Base-by-base conservation (phyloP, 2,329 filamentous ascomycete genomes). In the Basipetospora chlamydospora region DNA sequence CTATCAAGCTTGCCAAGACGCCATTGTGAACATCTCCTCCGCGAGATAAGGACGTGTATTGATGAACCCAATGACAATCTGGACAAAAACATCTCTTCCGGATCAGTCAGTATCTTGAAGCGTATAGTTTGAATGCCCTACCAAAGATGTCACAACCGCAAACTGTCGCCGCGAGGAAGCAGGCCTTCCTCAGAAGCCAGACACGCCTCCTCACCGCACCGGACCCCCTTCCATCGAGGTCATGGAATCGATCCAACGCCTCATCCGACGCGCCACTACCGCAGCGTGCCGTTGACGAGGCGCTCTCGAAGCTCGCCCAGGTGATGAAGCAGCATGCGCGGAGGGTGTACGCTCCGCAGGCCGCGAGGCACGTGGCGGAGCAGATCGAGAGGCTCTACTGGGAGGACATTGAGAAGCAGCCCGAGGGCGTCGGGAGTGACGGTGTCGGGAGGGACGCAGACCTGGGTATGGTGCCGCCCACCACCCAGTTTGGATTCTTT, bases 281-380 rank as follows among this genome's bases (percentile, higher is more conserved):
- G 11, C 58, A 64, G 16, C 64, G 62, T 40, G 55, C 61, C 15
- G 56, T 78, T 38, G 67, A 76, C 44, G 70, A 77, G 42, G 70
- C 64, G 10, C 51, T 78, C 4, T 58, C 61, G 43, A 64, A 64
- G 28, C 59, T 81, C 10, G 80, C 81, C 49, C 67, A 74, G 41
- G 57, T 64, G 12, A 56, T 83, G 11, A 67, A 70, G 44, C 73
- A 78, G 45, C 80, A 85, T 51, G 67, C 67, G 21, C 70, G 70
- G 25, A 67, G 74, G 38, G 73, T 74, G 5, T 82, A 82, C 51
- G 67, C 74, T 12, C 68, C 76, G 0, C 75, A 80, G 46, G 76
- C 78, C n/a, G 73, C 68, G 35, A 68, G 78, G 25, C 76, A 81
- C 47, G 68, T 84, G 13, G 77, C 79, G 2, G 77, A 82, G 58